Evolutionary conservation across 352 stramenopile species (phyloP), one percentile per base, ranked within the genome.

Genomic region (Phytophthora aleatoria): DNA sequence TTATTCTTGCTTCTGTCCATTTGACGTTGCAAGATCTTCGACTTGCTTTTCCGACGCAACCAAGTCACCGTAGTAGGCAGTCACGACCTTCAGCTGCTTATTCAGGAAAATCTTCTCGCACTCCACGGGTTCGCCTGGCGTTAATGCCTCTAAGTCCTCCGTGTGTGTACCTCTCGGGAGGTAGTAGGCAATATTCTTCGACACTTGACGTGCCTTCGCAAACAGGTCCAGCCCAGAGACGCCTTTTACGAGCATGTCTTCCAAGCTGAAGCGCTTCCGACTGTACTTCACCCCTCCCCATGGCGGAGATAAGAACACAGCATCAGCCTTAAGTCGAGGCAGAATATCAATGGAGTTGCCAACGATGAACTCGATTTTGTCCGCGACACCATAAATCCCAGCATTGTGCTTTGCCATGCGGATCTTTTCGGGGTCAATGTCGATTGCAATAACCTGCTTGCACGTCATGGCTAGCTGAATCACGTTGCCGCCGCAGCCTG

Each of bases 341-440:
- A 97, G 59, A 15, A 98, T 73, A 13, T 87, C 62, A 39, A 96
- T 76, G 3, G 89, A 89, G 65, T 98, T 90, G 16, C 90, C 92
- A 31, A 93, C 71, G 50, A 98, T 94, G 70, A 92, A 97, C 66
- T 98, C 91, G 57, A 98, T 96, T 31, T 89, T 85, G 59, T 97
- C 64, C 1, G 83, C 85, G 3, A 98, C 91, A 15, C 89, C 91
- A 60, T 98, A 98, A 60, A 97, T 91, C 15, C 61, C 56, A 42
- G 92, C 92, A 67, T 98, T 98, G 58, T 96, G 87, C 55, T 92
- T 85, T 3, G 91, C 92, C 75, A 96, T 95, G 15, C 80, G 79
- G n/a, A 98, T 84, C 57, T 96, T 96, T 15, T 81, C 73, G 3
- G 86, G 85, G 57, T 98, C 92, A 41, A 97, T 85, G 50, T 98